phyloP scores from a whole-genome alignment of 1,139 yeast species.

The Meyerozyma smithsonii region DNA sequence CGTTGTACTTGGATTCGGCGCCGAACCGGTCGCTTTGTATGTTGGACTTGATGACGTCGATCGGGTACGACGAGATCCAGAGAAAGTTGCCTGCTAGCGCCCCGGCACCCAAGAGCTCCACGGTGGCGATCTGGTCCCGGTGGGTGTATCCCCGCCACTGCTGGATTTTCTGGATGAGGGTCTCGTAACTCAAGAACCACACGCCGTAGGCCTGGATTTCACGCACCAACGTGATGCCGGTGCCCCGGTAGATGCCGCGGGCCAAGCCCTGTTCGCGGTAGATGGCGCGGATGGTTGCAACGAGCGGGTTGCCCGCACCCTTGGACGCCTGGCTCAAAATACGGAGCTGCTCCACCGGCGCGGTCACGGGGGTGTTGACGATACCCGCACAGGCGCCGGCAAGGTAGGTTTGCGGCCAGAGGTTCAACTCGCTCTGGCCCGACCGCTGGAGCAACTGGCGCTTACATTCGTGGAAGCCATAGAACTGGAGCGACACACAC shows the following conservation, averaged over 20 bases:
- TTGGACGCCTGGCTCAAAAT: constrained; percentile 63
- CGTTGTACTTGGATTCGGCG: constrained; percentile 36
- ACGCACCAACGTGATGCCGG: constrained; percentile 53
- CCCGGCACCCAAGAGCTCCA: constrained; percentile 58
- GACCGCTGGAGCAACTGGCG: constrained; percentile 45
- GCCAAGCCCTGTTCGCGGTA: constrained; percentile 40
- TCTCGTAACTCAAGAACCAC: constrained; percentile 75
- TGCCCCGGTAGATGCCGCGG: constrained; percentile 57
- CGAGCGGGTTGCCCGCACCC: constrained; percentile 46
- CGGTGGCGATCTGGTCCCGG: constrained; percentile 51
- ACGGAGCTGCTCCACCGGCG: constrained; percentile 75
- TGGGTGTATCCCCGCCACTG: constrained; percentile 25
- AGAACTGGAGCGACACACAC: constrained; percentile 70
- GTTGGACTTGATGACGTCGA: constrained; percentile 66
- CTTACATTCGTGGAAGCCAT: constrained; percentile 74
- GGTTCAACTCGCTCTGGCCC: constrained; percentile 34
- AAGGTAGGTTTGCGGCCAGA: constrained; percentile 59
- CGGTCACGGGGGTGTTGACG: constrained; percentile 64
- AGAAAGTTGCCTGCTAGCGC: constrained; percentile 70
- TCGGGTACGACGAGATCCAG: constrained; percentile 74
- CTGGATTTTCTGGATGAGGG: constrained; percentile 42
- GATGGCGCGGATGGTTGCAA: constrained; percentile 37
- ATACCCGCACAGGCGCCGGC: constrained; percentile 81
- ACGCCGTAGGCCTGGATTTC: constrained; percentile 81
- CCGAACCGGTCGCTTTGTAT: constrained; percentile 67